phyloP scores from a whole-genome alignment of 768 basidiomycete genomes.

The Leccinum boreale region DNA sequence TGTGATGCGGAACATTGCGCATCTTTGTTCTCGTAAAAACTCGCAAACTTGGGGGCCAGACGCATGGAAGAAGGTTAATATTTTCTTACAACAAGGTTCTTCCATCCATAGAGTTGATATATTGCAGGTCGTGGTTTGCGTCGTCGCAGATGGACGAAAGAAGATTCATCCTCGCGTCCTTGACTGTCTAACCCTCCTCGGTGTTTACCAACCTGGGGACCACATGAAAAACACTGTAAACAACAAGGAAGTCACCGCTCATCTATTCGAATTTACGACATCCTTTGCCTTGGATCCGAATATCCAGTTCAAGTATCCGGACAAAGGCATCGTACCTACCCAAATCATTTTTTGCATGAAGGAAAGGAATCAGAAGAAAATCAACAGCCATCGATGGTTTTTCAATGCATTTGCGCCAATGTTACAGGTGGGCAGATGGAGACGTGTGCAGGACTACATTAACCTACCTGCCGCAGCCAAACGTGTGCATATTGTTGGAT shows the following conservation, averaged over 20 bases:
- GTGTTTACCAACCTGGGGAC: conserved; percentile 79
- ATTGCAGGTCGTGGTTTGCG: conserved; percentile 80
- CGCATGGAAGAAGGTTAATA: conserved; percentile 86
- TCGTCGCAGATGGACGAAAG: conserved; percentile 85
- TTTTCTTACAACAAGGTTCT: neutral
- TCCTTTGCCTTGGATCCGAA: conserved; percentile 77
- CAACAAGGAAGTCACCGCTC: conserved; percentile 67
- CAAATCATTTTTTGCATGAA: conserved; percentile 91
- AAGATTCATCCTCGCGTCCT: conserved; percentile 81
- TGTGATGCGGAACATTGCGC: conserved; percentile 85
- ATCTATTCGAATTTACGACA: conserved; percentile 85
- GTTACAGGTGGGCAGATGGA: conserved; percentile 57
- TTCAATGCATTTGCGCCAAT: conserved; percentile 90
- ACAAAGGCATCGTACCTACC: conserved; percentile 92
- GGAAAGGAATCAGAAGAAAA: conserved; percentile 96
- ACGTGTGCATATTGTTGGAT: conserved; percentile 89
- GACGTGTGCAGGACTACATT: neutral
- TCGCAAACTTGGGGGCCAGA: conserved; percentile 95
- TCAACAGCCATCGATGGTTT: conserved; percentile 96
- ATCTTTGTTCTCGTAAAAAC: conserved; percentile 79
- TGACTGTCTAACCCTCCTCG: conserved; percentile 87
- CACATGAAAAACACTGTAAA: conserved; percentile 65
- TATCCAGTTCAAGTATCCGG: conserved; percentile 82
- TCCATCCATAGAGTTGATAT: neutral
- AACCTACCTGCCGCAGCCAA: conserved; percentile 50